phyloP scores from a whole-genome alignment of 2,329 filamentous ascomycete species.

The Thermomyces lanuginosus region DNA sequence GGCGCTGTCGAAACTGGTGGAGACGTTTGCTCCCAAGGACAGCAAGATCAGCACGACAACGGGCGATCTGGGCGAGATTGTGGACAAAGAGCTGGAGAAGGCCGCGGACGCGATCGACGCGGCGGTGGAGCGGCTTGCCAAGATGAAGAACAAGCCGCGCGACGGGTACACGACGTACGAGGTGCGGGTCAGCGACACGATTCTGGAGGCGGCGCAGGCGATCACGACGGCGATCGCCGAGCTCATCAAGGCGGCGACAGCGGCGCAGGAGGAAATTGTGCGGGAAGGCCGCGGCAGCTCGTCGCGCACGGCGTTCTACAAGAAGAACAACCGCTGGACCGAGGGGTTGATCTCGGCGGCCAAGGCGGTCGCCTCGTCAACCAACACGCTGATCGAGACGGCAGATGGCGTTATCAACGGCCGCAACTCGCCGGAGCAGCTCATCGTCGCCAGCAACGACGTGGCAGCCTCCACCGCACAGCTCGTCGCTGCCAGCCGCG shows the following conservation, averaged over 20 bases:
- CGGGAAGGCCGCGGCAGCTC: conserved; percentile 76
- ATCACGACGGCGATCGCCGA: conserved; percentile 88
- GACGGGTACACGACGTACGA: conserved; percentile 94
- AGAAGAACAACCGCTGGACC: conserved; percentile 99
- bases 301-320: conserved; percentile 89
- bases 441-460: conserved; percentile 95
- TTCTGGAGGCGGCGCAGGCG: conserved; percentile 79
- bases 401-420: conserved; percentile 87
- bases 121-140: conserved; percentile 72
- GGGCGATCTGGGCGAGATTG: conserved; percentile 81
- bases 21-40: conserved; percentile 77
- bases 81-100: conserved; percentile 80
- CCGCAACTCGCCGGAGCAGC: conserved; percentile 85
- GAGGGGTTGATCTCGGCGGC: conserved; percentile 93
- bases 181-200: conserved; percentile 86
- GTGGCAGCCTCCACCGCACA: conserved; percentile 93
- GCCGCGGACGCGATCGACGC: conserved; percentile 91
- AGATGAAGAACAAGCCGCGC: conserved; percentile 89
- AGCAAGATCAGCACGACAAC: conserved; percentile 60
- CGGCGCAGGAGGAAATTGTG: conserved; percentile 90
- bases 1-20: conserved; percentile 81
- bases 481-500: conserved; percentile 82
- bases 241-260: conserved; percentile 86
- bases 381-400: conserved; percentile 93
- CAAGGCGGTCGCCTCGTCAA: conserved; percentile 85